These are phyloP conservation scores for Penicillium parvum DNA, from an alignment of 495 filamentous ascomycete genomes.

Conservation along the genomic window DNA sequence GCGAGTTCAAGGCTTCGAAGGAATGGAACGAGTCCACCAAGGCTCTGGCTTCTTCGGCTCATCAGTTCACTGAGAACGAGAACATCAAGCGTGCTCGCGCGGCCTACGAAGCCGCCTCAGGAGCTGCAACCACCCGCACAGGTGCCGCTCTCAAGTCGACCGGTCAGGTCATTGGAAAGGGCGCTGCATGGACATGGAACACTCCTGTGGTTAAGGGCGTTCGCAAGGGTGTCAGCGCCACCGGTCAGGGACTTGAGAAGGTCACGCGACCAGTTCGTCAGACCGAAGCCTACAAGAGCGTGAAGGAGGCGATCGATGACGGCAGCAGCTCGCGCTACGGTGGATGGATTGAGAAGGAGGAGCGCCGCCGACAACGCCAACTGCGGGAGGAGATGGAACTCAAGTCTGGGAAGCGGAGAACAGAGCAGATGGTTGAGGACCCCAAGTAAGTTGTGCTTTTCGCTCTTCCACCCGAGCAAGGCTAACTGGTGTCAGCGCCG, in stretches of 20 bases:
- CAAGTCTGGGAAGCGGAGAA: constrained; percentile 40
- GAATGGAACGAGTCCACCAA: constrained; percentile 99
- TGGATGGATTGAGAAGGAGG: constrained; percentile 93
- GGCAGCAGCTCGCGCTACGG: constrained; percentile 94
- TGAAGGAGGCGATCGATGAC: constrained; percentile 95
- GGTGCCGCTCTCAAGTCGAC: constrained; percentile 77
- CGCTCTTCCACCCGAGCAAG: neutral
- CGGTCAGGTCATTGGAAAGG: constrained; percentile 77
- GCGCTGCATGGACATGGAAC: constrained; percentile 96
- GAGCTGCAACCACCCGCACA: constrained; percentile 67
- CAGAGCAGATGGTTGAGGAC: constrained; percentile 67
- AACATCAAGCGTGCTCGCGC: constrained; percentile 80
- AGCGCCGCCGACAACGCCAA: constrained; percentile 73
- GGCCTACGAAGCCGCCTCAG: constrained; percentile 79
- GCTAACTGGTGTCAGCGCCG: constrained; percentile 60
- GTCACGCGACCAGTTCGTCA: constrained; percentile 89
- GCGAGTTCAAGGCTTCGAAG: constrained; percentile 93
- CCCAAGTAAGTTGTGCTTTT: constrained; percentile 63
- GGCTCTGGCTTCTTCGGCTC: constrained; percentile 78
- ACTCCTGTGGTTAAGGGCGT: constrained; percentile 88
- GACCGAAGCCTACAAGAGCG: constrained; percentile 88
- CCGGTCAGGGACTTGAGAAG: constrained; percentile 83
- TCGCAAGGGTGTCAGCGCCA: constrained; percentile 76
- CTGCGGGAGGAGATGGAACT: constrained; percentile 63
- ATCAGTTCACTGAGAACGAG: constrained; percentile 91